These are phyloP conservation scores for Sarocladium oryzae DNA, from an alignment of 2,329 filamentous ascomycete genomes.

Conservation along the genomic window DNA sequence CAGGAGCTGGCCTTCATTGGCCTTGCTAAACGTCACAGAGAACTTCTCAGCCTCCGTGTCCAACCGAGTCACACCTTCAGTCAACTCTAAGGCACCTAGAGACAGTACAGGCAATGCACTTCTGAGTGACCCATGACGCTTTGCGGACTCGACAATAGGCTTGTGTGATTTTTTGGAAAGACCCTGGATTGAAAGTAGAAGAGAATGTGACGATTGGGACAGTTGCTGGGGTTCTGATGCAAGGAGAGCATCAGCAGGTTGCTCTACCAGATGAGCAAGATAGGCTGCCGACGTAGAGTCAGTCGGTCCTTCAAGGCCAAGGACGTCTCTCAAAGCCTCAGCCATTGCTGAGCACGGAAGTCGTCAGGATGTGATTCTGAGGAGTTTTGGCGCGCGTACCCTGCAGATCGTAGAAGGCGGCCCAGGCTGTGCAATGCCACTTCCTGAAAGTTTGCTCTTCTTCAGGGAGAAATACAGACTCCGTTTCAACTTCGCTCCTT, in stretches of 20 bases:
- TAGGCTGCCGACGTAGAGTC: slow-evolving; percentile 60
- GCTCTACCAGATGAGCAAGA: slow-evolving; percentile 68
- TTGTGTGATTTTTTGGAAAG: slow-evolving; percentile 87
- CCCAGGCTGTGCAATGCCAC: no score
- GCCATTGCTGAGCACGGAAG: slow-evolving; percentile 22
- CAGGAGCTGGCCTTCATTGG: slow-evolving; percentile 61
- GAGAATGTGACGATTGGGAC: slow-evolving; percentile 72
- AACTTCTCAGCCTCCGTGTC: slow-evolving; percentile 76
- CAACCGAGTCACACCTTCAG: slow-evolving; percentile 66
- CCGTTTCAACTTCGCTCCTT: no score
- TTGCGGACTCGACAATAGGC: slow-evolving; percentile 72
- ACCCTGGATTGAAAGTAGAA: slow-evolving; percentile 75
- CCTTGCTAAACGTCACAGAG: slow-evolving; percentile 74
- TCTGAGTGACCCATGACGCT: slow-evolving; percentile 66
- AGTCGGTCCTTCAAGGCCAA: slow-evolving; percentile 24
- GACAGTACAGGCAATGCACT: slow-evolving; percentile 66
- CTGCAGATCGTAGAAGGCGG: no score
- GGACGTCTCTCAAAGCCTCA: slow-evolving; percentile 28
- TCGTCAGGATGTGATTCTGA: no score
- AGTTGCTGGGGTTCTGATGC: slow-evolving; percentile 72
- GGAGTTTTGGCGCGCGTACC: no score
- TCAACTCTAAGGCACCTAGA: slow-evolving; percentile 59
- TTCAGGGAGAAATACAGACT: no score
- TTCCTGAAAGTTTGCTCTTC: no score
- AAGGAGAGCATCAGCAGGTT: slow-evolving; percentile 66